These are phyloP conservation scores for Berberis vulgaris DNA, from an alignment of 164 flowering plant genomes.

Conservation along the genomic window DNA sequence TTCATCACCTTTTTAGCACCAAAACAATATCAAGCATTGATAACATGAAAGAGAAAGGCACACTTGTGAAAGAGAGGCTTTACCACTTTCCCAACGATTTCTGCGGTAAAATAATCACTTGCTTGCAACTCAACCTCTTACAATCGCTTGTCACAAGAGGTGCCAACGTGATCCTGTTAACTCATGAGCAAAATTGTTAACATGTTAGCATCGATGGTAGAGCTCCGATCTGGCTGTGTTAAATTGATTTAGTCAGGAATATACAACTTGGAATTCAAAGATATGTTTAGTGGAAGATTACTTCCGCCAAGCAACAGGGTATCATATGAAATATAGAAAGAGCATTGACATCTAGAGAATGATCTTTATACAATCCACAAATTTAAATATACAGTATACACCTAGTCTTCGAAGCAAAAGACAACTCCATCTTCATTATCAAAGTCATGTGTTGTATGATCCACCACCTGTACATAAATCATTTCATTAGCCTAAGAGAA, in stretches of 20 bases:
- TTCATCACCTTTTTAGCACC: too few species aligned
- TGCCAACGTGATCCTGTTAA: too few species aligned
- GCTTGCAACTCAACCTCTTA: neutral
- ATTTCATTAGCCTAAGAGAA: neutral
- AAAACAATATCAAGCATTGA: too few species aligned
- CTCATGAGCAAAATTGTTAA: too few species aligned
- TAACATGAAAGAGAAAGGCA: neutral
- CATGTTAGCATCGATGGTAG: too few species aligned
- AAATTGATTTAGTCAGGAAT: too few species aligned
- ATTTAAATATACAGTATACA: neutral
- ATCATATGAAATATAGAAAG: neutral
- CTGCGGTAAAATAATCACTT: neutral
- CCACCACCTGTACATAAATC: conserved; percentile 43
- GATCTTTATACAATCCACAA: neutral
- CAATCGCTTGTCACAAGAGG: neutral
- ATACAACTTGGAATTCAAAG: too few species aligned
- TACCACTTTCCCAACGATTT: neutral
- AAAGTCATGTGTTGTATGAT: conserved; percentile 63
- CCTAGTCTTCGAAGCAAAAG: conserved; percentile 37
- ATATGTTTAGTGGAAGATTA: too few species aligned
- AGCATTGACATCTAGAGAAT: neutral
- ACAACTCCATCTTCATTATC: conserved; percentile 32
- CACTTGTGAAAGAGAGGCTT: neutral
- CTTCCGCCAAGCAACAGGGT: neutral
- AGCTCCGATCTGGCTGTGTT: too few species aligned